Percentiles rank a stretch among this genome's conserved stretches.
Evolutionary conservation across 2,329 filamentous ascomycete species (phyloP).

Genomic region (Coniochaeta sp.): DNA sequence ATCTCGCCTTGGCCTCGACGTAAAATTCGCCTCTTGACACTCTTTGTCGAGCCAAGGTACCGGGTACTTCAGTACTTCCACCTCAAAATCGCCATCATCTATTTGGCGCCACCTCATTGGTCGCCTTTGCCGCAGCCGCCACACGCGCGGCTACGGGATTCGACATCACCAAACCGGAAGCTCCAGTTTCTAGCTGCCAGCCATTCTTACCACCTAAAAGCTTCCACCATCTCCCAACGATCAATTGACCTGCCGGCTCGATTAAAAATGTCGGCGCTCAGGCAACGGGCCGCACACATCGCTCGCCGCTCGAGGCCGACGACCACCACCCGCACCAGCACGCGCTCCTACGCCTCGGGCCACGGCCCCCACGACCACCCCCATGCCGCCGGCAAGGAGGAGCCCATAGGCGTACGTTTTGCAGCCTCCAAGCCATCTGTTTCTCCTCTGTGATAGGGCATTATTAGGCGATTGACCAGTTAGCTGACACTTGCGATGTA

Average conservation of each 20-base stretch:
- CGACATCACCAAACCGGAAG: neutral
- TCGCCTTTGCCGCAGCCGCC: neutral
- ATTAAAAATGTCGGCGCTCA: constrained; percentile 25
- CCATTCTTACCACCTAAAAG: too few relatives aligned
- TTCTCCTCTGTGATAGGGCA: neutral
- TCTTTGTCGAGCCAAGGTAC: constrained; percentile 3
- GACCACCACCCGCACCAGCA: constrained; percentile 20
- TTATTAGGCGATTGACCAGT: neutral
- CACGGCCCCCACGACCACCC: constrained; percentile 35
- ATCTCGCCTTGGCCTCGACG: neutral
- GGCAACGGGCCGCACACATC: constrained; percentile 26
- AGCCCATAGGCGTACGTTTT: constrained; percentile 48
- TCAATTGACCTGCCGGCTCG: constrained; percentile 3
- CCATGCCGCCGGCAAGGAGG: constrained; percentile 36
- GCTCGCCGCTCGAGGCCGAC: constrained; percentile 28
- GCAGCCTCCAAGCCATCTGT: neutral
- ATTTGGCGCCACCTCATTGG: constrained; percentile 1
- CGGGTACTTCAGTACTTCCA: constrained; percentile 1
- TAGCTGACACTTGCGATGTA: neutral
- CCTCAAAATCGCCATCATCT: neutral
- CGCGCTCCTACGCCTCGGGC: constrained; percentile 47
- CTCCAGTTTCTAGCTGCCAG: neutral
- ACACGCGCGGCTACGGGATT: neutral
- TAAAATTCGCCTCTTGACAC: constrained; percentile 10
- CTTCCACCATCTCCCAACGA: neutral